A percentile compares a stretch with the other conserved stretches of the same genome.
Conservation (phyloP, 1,284 basidiomycete species). For the Puccinia novopanici region DNA sequence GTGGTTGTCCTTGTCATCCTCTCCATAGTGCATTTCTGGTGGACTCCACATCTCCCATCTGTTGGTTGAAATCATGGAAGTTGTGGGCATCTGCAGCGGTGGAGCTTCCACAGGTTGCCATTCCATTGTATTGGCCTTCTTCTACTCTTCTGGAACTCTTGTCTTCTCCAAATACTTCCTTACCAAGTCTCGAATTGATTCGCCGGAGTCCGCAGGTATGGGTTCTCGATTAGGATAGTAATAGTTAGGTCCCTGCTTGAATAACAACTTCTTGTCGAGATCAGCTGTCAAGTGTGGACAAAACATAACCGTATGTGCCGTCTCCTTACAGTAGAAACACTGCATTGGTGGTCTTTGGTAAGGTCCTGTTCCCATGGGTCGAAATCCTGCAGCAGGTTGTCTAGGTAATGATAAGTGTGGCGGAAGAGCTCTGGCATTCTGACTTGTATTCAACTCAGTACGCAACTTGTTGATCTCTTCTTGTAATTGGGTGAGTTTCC, state of each 20-base stretch:
- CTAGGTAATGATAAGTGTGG: background rate
- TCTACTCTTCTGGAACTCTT: background rate
- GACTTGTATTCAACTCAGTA: background rate
- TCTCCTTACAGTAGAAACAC: slow-evolving; percentile 1
- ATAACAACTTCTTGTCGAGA: background rate
- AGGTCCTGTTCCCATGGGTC: background rate
- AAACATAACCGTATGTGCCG: background rate
- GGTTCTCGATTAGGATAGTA: background rate
- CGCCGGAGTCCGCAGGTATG: background rate
- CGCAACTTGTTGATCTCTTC: slow-evolving; percentile 4
- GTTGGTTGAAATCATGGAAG: background rate
- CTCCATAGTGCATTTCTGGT: background rate
- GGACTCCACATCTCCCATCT: slow-evolving; percentile 2
- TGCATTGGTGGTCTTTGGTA: background rate
- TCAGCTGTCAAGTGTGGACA: background rate
- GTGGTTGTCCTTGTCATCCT: background rate
- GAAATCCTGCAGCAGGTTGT: background rate
- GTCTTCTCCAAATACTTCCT: background rate
- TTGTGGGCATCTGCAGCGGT: background rate
- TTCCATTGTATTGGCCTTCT: background rate
- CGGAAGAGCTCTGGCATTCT: background rate
- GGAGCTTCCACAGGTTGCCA: background rate
- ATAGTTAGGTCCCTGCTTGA: background rate
- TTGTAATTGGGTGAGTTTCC: background rate
- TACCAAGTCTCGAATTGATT: background rate